Conservation (phyloP, 177 flowering plant genomes). For the Vitis hybrid region DNA sequence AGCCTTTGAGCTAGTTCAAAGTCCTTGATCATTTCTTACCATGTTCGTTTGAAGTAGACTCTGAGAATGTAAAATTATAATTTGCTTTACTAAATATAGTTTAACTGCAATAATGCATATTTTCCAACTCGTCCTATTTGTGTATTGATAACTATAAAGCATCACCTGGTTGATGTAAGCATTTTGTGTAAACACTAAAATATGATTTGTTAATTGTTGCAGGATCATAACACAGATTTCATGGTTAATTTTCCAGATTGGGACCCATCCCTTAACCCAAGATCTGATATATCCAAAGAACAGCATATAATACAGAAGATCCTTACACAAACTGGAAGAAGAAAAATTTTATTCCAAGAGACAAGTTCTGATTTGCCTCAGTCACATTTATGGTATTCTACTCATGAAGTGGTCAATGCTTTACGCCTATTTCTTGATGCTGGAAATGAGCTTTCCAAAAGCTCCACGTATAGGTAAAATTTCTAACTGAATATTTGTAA, state of each 20-base stretch:
- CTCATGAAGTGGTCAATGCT: conserved; percentile 55
- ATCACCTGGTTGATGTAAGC: background rate
- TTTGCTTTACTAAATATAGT: background rate
- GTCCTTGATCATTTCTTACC: background rate
- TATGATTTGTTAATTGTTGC: conserved; percentile 21
- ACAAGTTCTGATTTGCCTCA: conserved; percentile 42
- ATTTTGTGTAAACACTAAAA: background rate
- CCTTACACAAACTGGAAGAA: conserved; percentile 13
- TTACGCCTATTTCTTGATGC: conserved; percentile 70
- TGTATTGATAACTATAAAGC: background rate
- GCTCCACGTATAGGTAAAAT: conserved; percentile 77
- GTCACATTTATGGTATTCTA: conserved; percentile 90
- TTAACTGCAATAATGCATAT: background rate
- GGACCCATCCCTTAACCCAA: conserved; percentile 54
- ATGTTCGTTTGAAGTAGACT: background rate
- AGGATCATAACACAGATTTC: conserved; percentile 92
- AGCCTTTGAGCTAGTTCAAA: background rate
- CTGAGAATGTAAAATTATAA: background rate
- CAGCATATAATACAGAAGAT: conserved; percentile 27
- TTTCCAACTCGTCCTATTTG: background rate
- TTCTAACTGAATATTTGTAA: background rate
- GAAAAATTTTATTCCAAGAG: conserved; percentile 53
- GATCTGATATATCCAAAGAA: conserved; percentile 17
- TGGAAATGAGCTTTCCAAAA: conserved; percentile 56
- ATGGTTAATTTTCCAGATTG: conserved; percentile 88